A percentile compares a stretch with the other conserved stretches of the same genome.
Conservation (phyloP, 352 stramenopile genomes). For the Phytophthora gonapodyides region DNA sequence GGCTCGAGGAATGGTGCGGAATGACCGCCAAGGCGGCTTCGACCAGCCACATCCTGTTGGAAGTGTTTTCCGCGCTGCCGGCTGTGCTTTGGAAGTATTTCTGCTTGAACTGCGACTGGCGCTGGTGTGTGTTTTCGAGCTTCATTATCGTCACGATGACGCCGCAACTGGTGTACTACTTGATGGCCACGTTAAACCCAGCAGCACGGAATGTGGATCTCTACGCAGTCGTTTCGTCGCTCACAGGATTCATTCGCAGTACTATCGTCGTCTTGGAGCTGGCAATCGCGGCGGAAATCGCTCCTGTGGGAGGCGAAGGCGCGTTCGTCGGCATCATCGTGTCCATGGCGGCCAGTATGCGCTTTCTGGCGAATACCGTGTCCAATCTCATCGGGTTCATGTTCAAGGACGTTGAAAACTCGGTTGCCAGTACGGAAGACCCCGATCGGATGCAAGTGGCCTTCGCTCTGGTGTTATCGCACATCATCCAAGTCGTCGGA, state of each 20-base stretch:
- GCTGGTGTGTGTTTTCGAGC: conserved; percentile 41
- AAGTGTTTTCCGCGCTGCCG: conserved; percentile 38
- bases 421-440: conserved; percentile 19
- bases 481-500: conserved; percentile 49
- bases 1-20: conserved; percentile 45
- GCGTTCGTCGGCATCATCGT: conserved; percentile 49
- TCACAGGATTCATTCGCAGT: conserved; percentile 44
- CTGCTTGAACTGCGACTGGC: conserved; percentile 39
- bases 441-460: conserved; percentile 39
- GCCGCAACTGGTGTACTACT: conserved; percentile 31
- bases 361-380: conserved; percentile 40
- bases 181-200: conserved; percentile 34
- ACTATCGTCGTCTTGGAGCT: conserved; percentile 45
- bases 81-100: conserved; percentile 41
- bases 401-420: conserved; percentile 38
- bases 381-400: conserved; percentile 52
- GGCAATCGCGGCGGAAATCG: conserved; percentile 48
- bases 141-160: conserved; percentile 42
- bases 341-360: conserved; percentile 47
- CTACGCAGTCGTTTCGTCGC: conserved; percentile 42
- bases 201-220: conserved; percentile 27
- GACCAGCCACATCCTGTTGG: conserved; percentile 30
- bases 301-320: conserved; percentile 44
- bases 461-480: conserved; percentile 50
- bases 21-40: conserved; percentile 42